Evolutionary conservation across 2,329 filamentous ascomycete species (phyloP).

Genomic region (Fusarium oxysporum): DNA sequence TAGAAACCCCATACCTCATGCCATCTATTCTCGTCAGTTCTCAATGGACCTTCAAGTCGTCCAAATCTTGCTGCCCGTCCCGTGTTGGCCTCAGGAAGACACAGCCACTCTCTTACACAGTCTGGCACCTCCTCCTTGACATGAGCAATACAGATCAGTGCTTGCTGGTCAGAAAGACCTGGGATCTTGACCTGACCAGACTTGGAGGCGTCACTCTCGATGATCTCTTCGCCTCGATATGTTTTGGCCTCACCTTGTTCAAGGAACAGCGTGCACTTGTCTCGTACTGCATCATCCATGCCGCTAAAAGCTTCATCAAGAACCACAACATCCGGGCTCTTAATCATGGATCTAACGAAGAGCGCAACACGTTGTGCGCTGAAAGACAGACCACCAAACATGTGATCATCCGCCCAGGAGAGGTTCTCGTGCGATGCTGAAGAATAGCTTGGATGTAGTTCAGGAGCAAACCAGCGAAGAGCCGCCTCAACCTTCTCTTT

Average conservation of each 20-base stretch:
- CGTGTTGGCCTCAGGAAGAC: conserved; percentile 80
- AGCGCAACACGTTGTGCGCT: conserved; percentile 86
- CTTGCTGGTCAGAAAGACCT: conserved; percentile 78
- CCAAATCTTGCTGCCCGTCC: conserved; percentile 72
- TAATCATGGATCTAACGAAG: conserved; percentile 84
- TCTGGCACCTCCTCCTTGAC: conserved; percentile 90
- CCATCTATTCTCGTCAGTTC: conserved; percentile 69
- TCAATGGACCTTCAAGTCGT: conserved; percentile 69
- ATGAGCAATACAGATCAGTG: conserved; percentile 92
- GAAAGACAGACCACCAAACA: conserved; percentile 82
- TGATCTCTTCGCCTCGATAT: conserved; percentile 51
- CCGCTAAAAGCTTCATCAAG: conserved; percentile 90
- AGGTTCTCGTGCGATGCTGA: conserved; percentile 47
- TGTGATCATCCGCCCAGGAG: conserved; percentile 74
- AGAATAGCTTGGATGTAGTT: conserved; percentile 71
- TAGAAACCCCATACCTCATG: conserved; percentile 70
- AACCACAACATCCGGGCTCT: conserved; percentile 83
- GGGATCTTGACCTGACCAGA: conserved; percentile 62
- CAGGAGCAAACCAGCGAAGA: conserved; percentile 80
- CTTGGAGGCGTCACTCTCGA: conserved; percentile 60
- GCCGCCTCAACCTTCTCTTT: conserved; percentile 73
- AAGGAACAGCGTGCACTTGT: conserved; percentile 88
- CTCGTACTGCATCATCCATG: conserved; percentile 83
- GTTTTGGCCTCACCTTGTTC: conserved; percentile 69
- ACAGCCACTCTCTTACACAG: conserved; percentile 85